Base-by-base conservation (phyloP, 495 filamentous ascomycete species). In the Xylaria curta region DNA sequence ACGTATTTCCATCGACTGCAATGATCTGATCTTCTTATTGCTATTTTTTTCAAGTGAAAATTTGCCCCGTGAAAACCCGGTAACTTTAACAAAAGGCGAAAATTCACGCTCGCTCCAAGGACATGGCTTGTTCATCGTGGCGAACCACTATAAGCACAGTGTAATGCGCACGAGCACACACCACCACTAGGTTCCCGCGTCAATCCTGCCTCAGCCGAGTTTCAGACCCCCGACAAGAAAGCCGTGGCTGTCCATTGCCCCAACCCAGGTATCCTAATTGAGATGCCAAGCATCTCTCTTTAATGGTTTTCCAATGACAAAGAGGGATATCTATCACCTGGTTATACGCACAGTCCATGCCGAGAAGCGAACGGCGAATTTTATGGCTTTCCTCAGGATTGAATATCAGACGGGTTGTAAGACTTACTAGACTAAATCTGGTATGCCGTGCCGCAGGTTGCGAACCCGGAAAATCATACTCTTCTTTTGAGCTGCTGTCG, bases 171-270 rank as follows among this genome's bases (percentile, higher is more conserved):
- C 61, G 61, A n/a, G 40, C 38, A 63, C 38, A 63, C 19, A 24
- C 5, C 47, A 13, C 61, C 12, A 33, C 56, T 38, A 53, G 26
- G 17, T 47, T 53, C 33, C 58, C 68, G 58, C 59, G 63, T 44
- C n/a, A 33, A 67, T 67, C 72, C 69, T 74, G 76, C 76, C 28
- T 74, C 74, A 78, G 64, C 72, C 70, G 61, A 70, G 76, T 78
- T 78, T 78, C 76, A 78, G 5, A 66, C 44, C 33, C 65, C 65
- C 33, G 44, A 67, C 56, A 15, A 15, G 65, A 56, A 56, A 31
- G 44, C 49, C 49, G 26, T 26, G 46, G 64, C 40, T n/a, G 46
- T 53, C 21, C 21, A 19, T 17, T 21, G 63, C 33, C 46, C 44
- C 63, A 53, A 53, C 24, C 63, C 62, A 38, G 46, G 63, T 51